Base-by-base conservation (phyloP, 2,329 filamentous ascomycete species). In the Cladosporium phlei region DNA sequence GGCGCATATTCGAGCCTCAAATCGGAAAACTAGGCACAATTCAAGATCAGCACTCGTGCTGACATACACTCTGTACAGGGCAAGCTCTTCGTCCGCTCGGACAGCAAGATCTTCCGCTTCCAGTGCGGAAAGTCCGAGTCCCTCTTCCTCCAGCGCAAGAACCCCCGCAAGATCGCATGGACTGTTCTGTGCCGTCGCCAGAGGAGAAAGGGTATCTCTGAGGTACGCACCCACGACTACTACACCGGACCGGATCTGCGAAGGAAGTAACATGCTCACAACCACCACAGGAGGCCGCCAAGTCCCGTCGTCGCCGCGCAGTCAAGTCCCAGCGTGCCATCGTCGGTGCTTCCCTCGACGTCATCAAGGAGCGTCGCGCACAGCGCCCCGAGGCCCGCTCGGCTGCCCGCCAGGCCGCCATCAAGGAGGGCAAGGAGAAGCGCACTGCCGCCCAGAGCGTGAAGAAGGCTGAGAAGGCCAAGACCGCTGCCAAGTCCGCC, bases 31-130 rank as follows among this genome's bases (percentile, higher is more conserved):
- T 20, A 25, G 24, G 11, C 33, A 32, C 46, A 35, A 38, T 24
- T 14, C 10, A n/a, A 34, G 37, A 37, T 47, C 28, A 38, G 46
- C 48, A 51, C 32, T 37, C 32, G 42, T 45, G 42, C 42, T 45
- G 42, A 45, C 42, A 45, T 35, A 53, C 46, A 14, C n/a, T 19
- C 27, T 38, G 57, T 67, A 69, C 71, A 97, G 93, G 93, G 93
- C 80, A 97, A 97, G 82, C 86, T 98, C 79, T 98, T 91, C 80
- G 80, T 98, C 82, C 89, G 93, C 76, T 90, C 91, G 72, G 93
- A 98, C 83, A 95, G 87, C 89, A 98, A 97, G 83, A 84, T 97
- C 82, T 98, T 98, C 87, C 90, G 93, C 72, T 98, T 98, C 87
- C 89, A 95, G 78, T 96, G 95, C 78, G 89, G 93, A 80, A 98